phyloP scores from a whole-genome alignment of 2,329 filamentous ascomycete genomes.

The Juglanconis oblonga region DNA sequence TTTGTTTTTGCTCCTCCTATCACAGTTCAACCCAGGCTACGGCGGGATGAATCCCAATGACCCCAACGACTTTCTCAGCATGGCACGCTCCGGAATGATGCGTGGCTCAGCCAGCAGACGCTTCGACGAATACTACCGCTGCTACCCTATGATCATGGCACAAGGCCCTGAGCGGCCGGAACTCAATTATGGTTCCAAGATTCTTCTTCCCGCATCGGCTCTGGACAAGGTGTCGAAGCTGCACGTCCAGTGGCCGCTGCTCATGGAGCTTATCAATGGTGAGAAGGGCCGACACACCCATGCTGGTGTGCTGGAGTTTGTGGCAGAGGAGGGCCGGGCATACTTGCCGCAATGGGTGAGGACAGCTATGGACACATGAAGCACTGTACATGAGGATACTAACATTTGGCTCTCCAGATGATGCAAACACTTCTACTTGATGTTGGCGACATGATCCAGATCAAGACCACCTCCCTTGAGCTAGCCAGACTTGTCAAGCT shows the following conservation, averaged over 20 bases:
- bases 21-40: constrained; percentile 36
- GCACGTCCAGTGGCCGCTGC: constrained; percentile 94
- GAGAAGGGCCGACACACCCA: constrained; percentile 78
- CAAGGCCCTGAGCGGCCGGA: constrained; percentile 84
- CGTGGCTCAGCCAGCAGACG: constrained; percentile 61
- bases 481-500: constrained; percentile 93
- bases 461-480: constrained; percentile 90
- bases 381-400: neutral
- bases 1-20: neutral
- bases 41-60: constrained; percentile 45
- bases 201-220: constrained; percentile 93
- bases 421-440: constrained; percentile 91
- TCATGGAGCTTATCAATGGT: constrained; percentile 94
- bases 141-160: constrained; percentile 93
- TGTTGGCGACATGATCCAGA: constrained; percentile 89
- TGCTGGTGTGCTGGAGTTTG: constrained; percentile 94
- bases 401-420: constrained; percentile 56
- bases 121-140: constrained; percentile 98
- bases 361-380: constrained; percentile 9
- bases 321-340: constrained; percentile 93
- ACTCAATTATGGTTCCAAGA: constrained; percentile 95
- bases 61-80: constrained; percentile 47
- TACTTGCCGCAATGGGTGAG: constrained; percentile 93
- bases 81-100: constrained; percentile 40
- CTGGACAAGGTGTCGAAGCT: constrained; percentile 94